Evolutionary conservation across 2,329 filamentous ascomycete species (phyloP).

Genomic region (Epichloe gansuensis): DNA sequence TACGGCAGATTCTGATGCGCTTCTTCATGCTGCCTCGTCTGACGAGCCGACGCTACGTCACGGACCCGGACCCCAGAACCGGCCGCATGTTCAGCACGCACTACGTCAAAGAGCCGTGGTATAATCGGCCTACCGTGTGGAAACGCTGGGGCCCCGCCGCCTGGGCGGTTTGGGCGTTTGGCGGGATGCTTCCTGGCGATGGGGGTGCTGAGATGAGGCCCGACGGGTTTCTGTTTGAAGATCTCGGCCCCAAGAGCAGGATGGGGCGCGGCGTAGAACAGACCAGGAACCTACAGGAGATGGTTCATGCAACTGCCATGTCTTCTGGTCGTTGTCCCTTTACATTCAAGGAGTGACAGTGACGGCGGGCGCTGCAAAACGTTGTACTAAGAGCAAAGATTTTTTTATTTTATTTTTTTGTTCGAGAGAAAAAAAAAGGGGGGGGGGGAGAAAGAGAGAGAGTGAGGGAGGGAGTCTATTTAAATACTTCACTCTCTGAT

Average conservation of each 20-base stretch:
- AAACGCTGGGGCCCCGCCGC: slow-evolving; percentile 49
- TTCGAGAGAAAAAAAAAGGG: no score
- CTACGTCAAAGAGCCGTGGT: slow-evolving; percentile 54
- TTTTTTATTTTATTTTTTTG: neutral
- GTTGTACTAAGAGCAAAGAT: neutral
- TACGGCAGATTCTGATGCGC: slow-evolving; percentile 43
- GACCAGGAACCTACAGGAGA: neutral
- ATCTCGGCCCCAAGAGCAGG: slow-evolving; percentile 48
- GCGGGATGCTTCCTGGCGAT: slow-evolving; percentile 34
- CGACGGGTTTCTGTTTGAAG: slow-evolving; percentile 40
- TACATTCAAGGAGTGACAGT: neutral
- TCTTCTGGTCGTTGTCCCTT: neutral
- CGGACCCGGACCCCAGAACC: slow-evolving; percentile 37
- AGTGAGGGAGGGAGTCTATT: no score
- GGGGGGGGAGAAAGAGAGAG: no score
- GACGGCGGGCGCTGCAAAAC: neutral
- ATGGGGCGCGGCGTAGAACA: slow-evolving; percentile 37
- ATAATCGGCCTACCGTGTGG: slow-evolving; percentile 45
- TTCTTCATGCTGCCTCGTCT: slow-evolving; percentile 48
- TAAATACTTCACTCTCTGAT: no score
- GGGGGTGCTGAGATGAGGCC: slow-evolving; percentile 24
- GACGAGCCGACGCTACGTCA: slow-evolving; percentile 25
- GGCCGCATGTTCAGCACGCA: slow-evolving; percentile 35
- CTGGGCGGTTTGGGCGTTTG: slow-evolving; percentile 30
- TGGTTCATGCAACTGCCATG: neutral